Evolutionary conservation across 805 yeast species (phyloP).

Genomic region (Brettanomyces sp.): DNA sequence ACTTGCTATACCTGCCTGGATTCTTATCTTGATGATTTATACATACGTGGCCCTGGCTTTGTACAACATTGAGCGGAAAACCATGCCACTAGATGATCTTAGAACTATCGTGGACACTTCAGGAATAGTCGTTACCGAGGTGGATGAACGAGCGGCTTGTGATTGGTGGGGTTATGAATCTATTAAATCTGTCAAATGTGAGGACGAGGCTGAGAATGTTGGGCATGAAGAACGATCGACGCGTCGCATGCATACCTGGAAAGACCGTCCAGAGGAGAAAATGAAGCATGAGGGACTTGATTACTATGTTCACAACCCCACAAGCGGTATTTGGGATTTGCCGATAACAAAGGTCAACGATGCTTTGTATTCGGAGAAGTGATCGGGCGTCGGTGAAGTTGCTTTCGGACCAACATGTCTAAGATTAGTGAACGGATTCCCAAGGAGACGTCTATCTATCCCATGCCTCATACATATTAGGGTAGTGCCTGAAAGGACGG

Average conservation of each 20-base stretch:
- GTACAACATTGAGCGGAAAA: constrained; percentile 69
- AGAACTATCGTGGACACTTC: constrained; percentile 65
- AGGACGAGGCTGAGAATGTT: not conserved
- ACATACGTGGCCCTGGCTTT: constrained; percentile 60
- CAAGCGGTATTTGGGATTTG: constrained; percentile 83
- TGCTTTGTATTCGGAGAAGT: constrained; percentile 37
- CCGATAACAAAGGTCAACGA: constrained; percentile 64
- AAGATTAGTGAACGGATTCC: too few species aligned
- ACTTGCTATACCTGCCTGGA: constrained; percentile 61
- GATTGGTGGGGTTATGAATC: constrained; percentile 1
- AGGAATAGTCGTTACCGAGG: constrained; percentile 24
- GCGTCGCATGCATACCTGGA: not conserved
- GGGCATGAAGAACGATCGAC: too few species aligned
- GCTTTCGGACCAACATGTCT: not conserved
- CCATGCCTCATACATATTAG: too few species aligned
- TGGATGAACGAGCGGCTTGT: constrained; percentile 5
- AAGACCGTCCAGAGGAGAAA: not conserved
- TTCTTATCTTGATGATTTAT: constrained; percentile 63
- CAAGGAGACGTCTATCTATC: too few species aligned
- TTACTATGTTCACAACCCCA: constrained; percentile 43
- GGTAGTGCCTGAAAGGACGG: too few species aligned
- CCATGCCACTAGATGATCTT: constrained; percentile 48
- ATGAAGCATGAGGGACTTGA: constrained; percentile 6
- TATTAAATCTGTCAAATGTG: not conserved
- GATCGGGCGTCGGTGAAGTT: not conserved